Evolutionary conservation across 2,329 filamentous ascomycete species (phyloP).

Genomic region (Sporothrix variecibatus): DNA sequence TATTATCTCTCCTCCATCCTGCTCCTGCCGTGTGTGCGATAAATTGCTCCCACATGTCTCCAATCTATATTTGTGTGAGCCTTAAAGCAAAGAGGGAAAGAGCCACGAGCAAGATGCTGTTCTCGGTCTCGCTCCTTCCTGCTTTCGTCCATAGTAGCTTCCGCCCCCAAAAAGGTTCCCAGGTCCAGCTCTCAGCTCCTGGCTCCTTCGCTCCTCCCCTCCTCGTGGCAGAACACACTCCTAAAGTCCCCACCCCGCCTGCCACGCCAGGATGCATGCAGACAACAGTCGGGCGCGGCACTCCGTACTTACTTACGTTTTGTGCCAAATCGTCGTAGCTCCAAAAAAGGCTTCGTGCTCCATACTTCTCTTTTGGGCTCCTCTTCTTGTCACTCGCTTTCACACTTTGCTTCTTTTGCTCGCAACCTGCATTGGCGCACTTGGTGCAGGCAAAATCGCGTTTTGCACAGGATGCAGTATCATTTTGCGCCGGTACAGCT

Average conservation of each 20-base stretch:
- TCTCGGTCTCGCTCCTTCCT: not conserved
- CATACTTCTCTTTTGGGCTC: not conserved
- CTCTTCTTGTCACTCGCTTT: not conserved
- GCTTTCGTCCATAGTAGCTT: not conserved
- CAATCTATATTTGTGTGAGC: not conserved
- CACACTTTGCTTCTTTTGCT: not conserved
- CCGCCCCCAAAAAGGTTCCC: not conserved
- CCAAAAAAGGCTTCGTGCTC: not conserved
- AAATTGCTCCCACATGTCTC: constrained; percentile 1
- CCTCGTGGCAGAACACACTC: not conserved
- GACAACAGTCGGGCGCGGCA: not conserved
- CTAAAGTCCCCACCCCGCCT: constrained; percentile 3
- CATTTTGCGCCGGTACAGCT: constrained; percentile 15
- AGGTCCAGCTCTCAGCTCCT: not conserved
- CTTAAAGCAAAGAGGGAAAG: not conserved
- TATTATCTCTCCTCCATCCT: not conserved
- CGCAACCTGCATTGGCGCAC: not conserved
- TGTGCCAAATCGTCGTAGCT: not conserved
- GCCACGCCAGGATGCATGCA: not conserved
- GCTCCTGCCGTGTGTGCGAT: not conserved
- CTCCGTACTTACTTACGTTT: not conserved
- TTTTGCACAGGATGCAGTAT: constrained; percentile 19
- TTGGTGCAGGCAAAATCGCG: not conserved
- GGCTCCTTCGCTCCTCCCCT: not conserved
- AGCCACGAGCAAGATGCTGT: not conserved